Percentiles rank a stretch among this genome's conserved stretches.
Conservation (phyloP, 306 rosid species). For the Phaseolus lunatus region DNA sequence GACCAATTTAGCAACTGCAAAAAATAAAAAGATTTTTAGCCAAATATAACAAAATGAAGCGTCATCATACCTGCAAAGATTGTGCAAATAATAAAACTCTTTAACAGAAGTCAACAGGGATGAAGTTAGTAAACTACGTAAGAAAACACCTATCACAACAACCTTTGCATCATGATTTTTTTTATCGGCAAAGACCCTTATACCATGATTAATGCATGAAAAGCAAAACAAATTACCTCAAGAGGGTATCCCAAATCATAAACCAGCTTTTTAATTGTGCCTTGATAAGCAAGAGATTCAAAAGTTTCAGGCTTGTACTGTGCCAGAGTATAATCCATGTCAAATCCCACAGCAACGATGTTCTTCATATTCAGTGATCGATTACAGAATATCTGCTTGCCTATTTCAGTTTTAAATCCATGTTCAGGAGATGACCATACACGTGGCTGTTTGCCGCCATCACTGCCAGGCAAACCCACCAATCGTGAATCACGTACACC, state of each 20-base stretch:
- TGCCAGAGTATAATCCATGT: slow-evolving; percentile 99
- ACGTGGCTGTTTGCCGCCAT: slow-evolving; percentile 52
- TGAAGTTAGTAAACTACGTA: background rate
- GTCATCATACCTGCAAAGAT: slow-evolving; percentile 12
- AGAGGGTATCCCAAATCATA: slow-evolving; percentile 81
- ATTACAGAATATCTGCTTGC: slow-evolving; percentile 93
- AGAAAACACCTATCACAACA: slow-evolving; percentile 21
- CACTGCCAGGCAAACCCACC: slow-evolving; percentile 38
- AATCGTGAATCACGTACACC: slow-evolving; percentile 48
- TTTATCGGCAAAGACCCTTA: background rate
- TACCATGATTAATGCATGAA: slow-evolving; percentile 24
- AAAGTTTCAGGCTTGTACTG: slow-evolving; percentile 98
- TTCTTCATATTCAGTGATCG: slow-evolving; percentile 92
- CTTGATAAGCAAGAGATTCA: slow-evolving; percentile 94
- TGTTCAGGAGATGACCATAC: slow-evolving; percentile 78
- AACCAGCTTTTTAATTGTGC: slow-evolving; percentile 89
- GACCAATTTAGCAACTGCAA: slow-evolving; percentile 86
- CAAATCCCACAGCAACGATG: slow-evolving; percentile 95
- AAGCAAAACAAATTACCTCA: slow-evolving; percentile 61
- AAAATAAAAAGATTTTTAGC: slow-evolving; percentile 40
- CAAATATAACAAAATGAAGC: slow-evolving; percentile 35
- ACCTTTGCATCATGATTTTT: slow-evolving; percentile 7
- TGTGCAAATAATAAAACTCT: slow-evolving; percentile 13
- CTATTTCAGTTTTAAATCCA: slow-evolving; percentile 62
- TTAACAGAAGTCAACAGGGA: slow-evolving; percentile 12